Base-by-base conservation (phyloP, 2,329 filamentous ascomycete species). In the Keithomyces neogunnii region DNA sequence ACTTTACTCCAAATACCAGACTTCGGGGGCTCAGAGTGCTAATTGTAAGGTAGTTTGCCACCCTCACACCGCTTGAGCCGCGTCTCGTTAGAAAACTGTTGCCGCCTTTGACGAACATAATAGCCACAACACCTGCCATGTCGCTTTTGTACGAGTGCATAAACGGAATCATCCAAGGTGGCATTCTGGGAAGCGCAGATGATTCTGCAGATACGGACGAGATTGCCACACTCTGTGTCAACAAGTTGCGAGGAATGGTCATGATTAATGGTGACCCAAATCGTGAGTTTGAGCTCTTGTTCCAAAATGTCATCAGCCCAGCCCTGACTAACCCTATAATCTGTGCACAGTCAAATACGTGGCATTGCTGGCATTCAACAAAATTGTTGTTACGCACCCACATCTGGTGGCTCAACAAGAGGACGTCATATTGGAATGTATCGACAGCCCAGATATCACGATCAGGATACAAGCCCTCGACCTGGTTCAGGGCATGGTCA, bases 61-160 rank as follows among this genome's bases (percentile, higher is more conserved):
- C 89, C 1, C 73, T 99, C 55, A 97, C 91, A 2, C 93, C 93
- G 0, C 72, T 97, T 33, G 93, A 99, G 65, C 92, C 93, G 11
- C 83, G 93, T 51, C 75, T 99, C 7, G 87, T 96, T 48, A 89
- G 88, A 65, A 99, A 99, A 67, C 74, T 99, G 13, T 73, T 97
- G 32, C 89, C 92, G 6, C 93, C 93, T 13, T 73, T 99, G 54
- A 96, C 90, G 1, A 89, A 88, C 58, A 86, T 99, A 46, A 97
- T 99, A 57, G 86, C 89, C 60, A 96, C 91, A 1, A 99, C 93
- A 0, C 87, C 88, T 4, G 93, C 93, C 31, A 97, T 97, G 93
- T 97, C 93, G n/a, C 71, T 99, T 31, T 73, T 97, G 5, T 99
- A 99, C 61, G 93, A 99, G 69, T 99, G 93, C 64, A 96, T 99